Evolutionary conservation across 768 basidiomycete species (phyloP), one percentile per base, ranked within the genome.

Genomic region (Pisolithus albus): DNA sequence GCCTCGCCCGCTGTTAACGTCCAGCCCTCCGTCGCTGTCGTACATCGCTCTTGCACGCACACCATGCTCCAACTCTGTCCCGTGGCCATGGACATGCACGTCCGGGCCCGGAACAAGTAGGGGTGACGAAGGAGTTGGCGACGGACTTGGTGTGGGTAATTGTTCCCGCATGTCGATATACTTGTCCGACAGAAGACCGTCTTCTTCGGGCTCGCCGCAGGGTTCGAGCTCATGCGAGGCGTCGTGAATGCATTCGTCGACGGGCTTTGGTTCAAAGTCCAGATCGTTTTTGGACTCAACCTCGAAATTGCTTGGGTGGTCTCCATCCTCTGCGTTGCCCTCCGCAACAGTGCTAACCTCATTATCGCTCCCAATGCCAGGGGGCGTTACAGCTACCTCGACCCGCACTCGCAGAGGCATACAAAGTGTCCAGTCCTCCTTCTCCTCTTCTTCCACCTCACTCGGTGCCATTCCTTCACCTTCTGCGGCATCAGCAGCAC

Each of bases 371-470:
- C n/a, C 21, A 18, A 45, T 24, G 7, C 15, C 15, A 8, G 26
- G 43, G 15, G 16, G 44, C 18, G 5, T 21, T 47, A 30, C 15
- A 24, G 10, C 23, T 18, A 15, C n/a, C 37, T 36, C 53, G 23
- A 42, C 52, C 0, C 42, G 54, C 16, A 26, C 36, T 28, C 65
- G 61, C 53, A 68, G 56, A 16, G 65, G 63, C 67, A 68, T 69
- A 5, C 63, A 67, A 7, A 67, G 49, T 30, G 65, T 67, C 65
- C 65, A 67, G 26, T 67, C 65, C 6, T 67, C 67, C 21, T 39
- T 37, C 19, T 54, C 34, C 2, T 47, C 44, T 10, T 47, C 58
- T n/a, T 59, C 61, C 52, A 52, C 7, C 9, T 18, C 44, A 0
- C 7, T 4, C 32, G 54, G 11, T 11, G 49, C 1, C 47, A 15